Evolutionary conservation across 208 protist species (phyloP).

Genomic region (Angomonas ambiguus): DNA sequence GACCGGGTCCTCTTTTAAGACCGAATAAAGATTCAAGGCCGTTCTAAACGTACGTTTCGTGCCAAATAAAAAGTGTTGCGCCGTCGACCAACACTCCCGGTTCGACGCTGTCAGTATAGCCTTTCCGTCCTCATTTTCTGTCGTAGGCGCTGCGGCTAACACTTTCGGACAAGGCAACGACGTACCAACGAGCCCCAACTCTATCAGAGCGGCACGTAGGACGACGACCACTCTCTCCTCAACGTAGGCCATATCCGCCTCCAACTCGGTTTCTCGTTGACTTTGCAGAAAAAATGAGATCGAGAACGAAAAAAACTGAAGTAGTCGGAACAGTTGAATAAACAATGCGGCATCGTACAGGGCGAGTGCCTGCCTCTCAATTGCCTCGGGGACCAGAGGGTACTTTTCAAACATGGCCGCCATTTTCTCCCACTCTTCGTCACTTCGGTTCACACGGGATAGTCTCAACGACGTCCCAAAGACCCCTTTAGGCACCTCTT

Average conservation of each 20-base stretch:
- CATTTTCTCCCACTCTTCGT: background rate
- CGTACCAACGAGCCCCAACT: conserved; percentile 35
- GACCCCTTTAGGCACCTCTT: background rate
- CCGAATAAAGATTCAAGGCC: conserved; percentile 13
- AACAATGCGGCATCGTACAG: conserved; percentile 24
- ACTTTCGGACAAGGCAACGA: background rate
- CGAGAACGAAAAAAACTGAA: conserved; percentile 32
- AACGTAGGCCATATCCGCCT: background rate
- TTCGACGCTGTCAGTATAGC: background rate
- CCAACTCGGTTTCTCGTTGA: background rate
- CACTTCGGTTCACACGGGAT: conserved; percentile 8
- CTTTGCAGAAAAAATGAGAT: conserved; percentile 20
- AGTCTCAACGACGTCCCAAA: background rate
- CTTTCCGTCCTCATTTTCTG: background rate
- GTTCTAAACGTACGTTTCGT: conserved; percentile 19
- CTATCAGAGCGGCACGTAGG: conserved; percentile 56
- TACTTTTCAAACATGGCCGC: conserved; percentile 10
- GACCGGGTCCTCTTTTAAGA: conserved; percentile 14
- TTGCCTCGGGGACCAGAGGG: conserved; percentile 6
- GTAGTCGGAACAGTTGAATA: conserved; percentile 20
- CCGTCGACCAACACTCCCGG: conserved; percentile 25
- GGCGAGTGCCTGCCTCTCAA: conserved; percentile 17
- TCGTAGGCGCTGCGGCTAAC: background rate
- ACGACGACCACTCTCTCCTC: conserved; percentile 1
- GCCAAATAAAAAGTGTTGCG: conserved; percentile 36